These are phyloP conservation scores for Penicillium psychrofluorescens DNA, from an alignment of 495 filamentous ascomycete genomes.

Conservation along the genomic window DNA sequence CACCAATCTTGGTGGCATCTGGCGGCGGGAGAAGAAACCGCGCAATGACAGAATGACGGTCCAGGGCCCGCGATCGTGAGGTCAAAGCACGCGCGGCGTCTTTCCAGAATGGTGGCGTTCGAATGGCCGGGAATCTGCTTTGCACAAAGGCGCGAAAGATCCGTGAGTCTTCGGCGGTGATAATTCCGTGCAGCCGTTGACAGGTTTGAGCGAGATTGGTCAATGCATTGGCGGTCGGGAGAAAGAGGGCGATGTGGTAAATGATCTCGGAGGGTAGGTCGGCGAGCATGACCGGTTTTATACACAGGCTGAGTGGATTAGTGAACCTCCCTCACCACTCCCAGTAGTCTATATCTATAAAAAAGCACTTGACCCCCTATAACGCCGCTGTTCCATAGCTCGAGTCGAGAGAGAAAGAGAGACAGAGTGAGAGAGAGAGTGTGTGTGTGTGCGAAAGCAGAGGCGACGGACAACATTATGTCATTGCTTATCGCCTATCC, in stretches of 20 bases:
- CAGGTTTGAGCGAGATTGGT: constrained; percentile 42
- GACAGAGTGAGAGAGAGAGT: too few species aligned
- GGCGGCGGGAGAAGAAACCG: constrained; percentile 40
- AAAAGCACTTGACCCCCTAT: too few species aligned
- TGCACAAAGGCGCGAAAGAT: constrained; percentile 45
- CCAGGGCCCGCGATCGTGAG: constrained; percentile 50
- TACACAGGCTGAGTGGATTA: background rate
- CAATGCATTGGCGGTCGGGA: constrained; percentile 46
- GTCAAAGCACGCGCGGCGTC: constrained; percentile 51
- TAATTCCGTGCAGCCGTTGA: constrained; percentile 39
- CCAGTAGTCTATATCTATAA: too few species aligned
- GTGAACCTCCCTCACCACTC: too few species aligned
- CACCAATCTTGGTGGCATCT: constrained; percentile 20
- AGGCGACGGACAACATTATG: too few species aligned
- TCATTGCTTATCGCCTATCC: too few species aligned
- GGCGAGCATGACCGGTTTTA: constrained; percentile 24
- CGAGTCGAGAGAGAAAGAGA: too few species aligned
- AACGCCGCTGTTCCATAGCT: too few species aligned
- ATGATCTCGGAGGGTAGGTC: constrained; percentile 59
- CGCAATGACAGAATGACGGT: constrained; percentile 51
- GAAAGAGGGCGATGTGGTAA: constrained; percentile 43
- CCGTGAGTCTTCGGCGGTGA: constrained; percentile 49
- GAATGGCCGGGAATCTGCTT: constrained; percentile 42
- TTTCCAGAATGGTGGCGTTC: constrained; percentile 37
- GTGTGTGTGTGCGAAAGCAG: too few species aligned